Evolutionary conservation across 2,329 filamentous ascomycete genomes (phyloP).

Genomic region (Beauveria rudraprayagi): DNA sequence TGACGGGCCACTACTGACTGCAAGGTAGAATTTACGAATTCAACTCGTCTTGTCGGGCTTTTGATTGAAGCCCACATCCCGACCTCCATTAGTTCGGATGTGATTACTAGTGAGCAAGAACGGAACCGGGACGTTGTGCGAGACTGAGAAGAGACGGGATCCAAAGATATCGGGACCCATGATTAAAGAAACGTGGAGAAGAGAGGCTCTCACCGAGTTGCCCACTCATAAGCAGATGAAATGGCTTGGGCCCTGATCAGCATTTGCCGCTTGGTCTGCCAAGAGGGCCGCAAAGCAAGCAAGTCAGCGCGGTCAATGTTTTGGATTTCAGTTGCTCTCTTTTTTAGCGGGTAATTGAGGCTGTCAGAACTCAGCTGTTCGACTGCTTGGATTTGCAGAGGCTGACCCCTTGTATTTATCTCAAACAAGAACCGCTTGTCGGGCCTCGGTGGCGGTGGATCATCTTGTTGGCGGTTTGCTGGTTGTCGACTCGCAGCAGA

Average conservation of each 20-base stretch:
- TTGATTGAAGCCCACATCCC: background rate
- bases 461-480: background rate
- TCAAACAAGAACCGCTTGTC: slow-evolving; percentile 3
- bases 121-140: background rate
- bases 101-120: background rate
- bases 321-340: background rate
- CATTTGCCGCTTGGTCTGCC: background rate
- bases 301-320: background rate
- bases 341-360: background rate
- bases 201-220: background rate
- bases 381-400: background rate
- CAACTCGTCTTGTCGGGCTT: background rate
- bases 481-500: background rate
- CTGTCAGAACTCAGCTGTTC: background rate
- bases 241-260: background rate
- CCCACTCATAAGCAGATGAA: background rate
- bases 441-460: background rate
- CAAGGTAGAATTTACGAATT: background rate
- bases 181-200: background rate
- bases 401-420: slow-evolving; percentile 1
- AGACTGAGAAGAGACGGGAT: background rate
- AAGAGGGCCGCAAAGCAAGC: background rate
- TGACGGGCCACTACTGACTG: background rate
- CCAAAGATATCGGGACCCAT: background rate
- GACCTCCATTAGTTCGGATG: background rate